phyloP scores from a whole-genome alignment of 1,284 basidiomycete species.

The Ganoderma lingzhi region DNA sequence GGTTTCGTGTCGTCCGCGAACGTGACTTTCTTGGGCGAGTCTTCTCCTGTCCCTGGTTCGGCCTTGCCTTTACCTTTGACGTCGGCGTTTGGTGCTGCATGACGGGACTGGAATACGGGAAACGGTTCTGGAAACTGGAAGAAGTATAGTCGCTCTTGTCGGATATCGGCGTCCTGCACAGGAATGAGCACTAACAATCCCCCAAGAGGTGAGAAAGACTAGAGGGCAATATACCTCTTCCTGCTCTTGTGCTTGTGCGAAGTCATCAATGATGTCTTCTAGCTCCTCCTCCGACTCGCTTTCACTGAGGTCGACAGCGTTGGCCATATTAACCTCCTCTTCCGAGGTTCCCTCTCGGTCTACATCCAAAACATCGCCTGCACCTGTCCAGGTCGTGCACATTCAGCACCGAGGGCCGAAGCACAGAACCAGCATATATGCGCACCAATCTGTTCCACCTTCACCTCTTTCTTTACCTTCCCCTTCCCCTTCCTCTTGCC shows the following conservation, averaged over 20 bases:
- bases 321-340: conserved; percentile 65
- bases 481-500: conserved; percentile 51
- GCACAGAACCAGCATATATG: background rate
- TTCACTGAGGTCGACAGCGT: conserved; percentile 84
- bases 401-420: background rate
- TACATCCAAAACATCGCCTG: conserved; percentile 40
- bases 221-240: conserved; percentile 46
- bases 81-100: conserved; percentile 37
- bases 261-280: conserved; percentile 87
- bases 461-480: conserved; percentile 53
- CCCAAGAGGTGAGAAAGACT: background rate
- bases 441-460: conserved; percentile 45
- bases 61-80: conserved; percentile 46
- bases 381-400: conserved; percentile 17
- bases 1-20: conserved; percentile 69
- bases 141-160: conserved; percentile 81
- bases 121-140: conserved; percentile 96
- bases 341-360: conserved; percentile 34
- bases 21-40: conserved; percentile 55
- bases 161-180: conserved; percentile 53
- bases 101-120: conserved; percentile 69
- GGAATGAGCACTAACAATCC: conserved; percentile 15
- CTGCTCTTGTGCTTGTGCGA: conserved; percentile 55
- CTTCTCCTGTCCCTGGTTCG: conserved; percentile 35
- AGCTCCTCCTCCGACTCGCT: conserved; percentile 88